Conservation (phyloP, 441 rosid genomes). For the Rhodomyrtus psidioides region DNA sequence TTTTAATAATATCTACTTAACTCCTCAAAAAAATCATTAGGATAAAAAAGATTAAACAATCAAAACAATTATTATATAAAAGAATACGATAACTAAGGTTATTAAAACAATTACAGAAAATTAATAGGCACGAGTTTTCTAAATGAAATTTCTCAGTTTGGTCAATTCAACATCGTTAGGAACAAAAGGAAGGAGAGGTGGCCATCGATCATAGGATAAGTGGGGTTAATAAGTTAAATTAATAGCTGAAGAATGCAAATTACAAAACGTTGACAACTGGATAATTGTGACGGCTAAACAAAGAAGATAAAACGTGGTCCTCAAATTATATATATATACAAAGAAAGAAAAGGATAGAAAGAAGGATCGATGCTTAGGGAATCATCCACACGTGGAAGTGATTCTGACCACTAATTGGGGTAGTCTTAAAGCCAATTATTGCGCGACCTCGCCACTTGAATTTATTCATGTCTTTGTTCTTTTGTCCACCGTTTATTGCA, state of each 20-base stretch:
- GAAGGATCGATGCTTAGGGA: not conserved
- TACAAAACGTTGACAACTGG: not conserved
- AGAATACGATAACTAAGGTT: not conserved
- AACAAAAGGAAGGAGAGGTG: no score
- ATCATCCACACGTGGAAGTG: not conserved
- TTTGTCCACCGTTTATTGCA: not conserved
- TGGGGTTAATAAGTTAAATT: no score
- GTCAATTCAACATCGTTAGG: no score
- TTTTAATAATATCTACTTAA: not conserved
- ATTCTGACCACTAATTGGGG: not conserved
- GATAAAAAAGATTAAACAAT: not conserved
- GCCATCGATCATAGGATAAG: no score
- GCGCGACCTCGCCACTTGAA: not conserved
- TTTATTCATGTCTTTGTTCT: not conserved
- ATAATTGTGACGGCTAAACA: not conserved
- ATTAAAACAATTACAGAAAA: no score
- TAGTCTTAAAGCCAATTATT: not conserved
- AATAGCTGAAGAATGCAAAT: not conserved
- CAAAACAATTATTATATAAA: not conserved
- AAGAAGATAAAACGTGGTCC: not conserved
- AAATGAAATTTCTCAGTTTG: no score
- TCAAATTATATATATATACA: not conserved
- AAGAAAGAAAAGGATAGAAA: not conserved
- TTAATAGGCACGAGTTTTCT: no score
- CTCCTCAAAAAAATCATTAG: not conserved